Base-by-base conservation (phyloP, 345 rosid genomes). In the Eucalyptus pumila region DNA sequence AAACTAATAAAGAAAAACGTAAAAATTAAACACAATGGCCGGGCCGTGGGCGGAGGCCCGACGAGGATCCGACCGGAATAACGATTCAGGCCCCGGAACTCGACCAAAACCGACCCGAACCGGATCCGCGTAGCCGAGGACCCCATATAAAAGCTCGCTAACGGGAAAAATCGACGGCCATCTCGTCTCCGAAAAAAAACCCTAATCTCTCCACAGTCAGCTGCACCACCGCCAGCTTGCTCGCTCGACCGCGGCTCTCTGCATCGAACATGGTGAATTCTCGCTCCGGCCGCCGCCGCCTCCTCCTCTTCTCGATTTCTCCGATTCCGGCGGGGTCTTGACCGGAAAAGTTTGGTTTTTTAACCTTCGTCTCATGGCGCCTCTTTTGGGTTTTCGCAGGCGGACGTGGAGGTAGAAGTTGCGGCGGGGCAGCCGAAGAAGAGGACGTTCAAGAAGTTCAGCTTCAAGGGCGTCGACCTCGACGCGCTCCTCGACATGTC, bases 361-460 rank as follows among this genome's bases (percentile, higher is more conserved):
- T 6, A 19, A 52, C 37, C 87, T 37, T 27, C 86, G 15, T 50
- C 34, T 37, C 42, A 13, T 86, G 14, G 65, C 23, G 26, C 87
- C 45, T 51, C 58, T 32, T 37, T 24, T 34, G 7, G 50, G 52
- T 21, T 86, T 86, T 1, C 69, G 14, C 87, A 89, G 90, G 90
- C 88, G 88, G 90, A 90, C 49, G 88, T 90, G 72, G 90, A 88
- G 37, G 34, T 58, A 58, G 62, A 72, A 19, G 88, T 88, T 19
- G 52, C 89, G 14, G 27, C 92, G 14, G 93, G 90, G 14, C 91
- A 67, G 91, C 93, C 92, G 48, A 93, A 93, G 94, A 93, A 93
- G 93, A 93, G 93, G 86, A 93, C 93, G 88, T 93, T 93, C 90
- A 93, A 92, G 92, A 93, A 93, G 91, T 93, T 93, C 90, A 93